Base-by-base conservation (phyloP, 768 basidiomycete genomes). In the Leccinum incarnatum region DNA sequence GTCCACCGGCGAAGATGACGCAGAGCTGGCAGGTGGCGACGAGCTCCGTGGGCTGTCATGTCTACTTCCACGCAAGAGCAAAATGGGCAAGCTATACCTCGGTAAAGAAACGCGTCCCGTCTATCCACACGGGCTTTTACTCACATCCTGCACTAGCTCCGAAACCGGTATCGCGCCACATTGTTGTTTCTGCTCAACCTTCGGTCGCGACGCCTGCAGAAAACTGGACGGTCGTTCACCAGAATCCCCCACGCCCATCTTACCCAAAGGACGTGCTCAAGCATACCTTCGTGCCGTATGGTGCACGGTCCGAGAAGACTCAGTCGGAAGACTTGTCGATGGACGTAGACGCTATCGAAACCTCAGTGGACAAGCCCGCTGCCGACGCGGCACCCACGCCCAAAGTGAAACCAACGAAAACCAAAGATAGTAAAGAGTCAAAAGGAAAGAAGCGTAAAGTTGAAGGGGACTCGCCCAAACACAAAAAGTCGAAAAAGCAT, bases 261-360 rank as follows among this genome's bases (percentile, higher is more conserved):
- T 83, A 90, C 64, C 82, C 89, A 0, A 74, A 76, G 50, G 84
- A 88, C 48, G 62, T 84, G 2, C 76, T 91, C 32, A 89, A 78
- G 57, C 88, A 89, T 63, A 68, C 74, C 2, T 91, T 87, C 69
- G 67, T 83, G 62, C 88, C 89, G 0, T 82, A 80, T 29, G 88
- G 88, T 1, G 82, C 86, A 14, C 68, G 77, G 23, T 61, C 62
- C 14, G 12, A 27, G 14, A 56, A 52, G 30, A n/a, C 12, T 34
- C 47, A 4, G 25, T 30, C 42, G 4, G 54, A 55, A n/a, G 59
- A 56, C 9, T 49, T 62, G n/a, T 55, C 64, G 9, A 67, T 62
- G 66, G 68, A 73, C 8, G 67, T 56, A 3, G 69, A 67, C 17
- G 68, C 63, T 14, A 51, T 32, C n/a, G 68, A 72, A 14, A 60